phyloP scores from a whole-genome alignment of 2,329 filamentous ascomycete species.

The Penicillium expansum region DNA sequence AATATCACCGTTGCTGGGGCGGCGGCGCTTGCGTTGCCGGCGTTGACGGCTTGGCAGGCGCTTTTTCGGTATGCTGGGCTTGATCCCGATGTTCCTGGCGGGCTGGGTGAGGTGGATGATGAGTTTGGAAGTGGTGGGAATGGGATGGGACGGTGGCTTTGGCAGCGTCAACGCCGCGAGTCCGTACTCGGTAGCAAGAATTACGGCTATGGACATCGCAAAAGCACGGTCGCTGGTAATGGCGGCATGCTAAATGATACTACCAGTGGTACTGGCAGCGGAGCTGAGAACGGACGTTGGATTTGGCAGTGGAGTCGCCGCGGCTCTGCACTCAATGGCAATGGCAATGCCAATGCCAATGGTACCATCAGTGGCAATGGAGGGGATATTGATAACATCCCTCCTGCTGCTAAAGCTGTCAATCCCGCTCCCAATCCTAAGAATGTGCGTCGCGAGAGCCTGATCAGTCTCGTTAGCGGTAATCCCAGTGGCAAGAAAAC shows the following conservation, averaged over 20 bases:
- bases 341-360: not conserved
- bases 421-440: not conserved
- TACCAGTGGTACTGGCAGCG: slow-evolving; percentile 2
- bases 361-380: not conserved
- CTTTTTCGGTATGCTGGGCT: slow-evolving; percentile 39
- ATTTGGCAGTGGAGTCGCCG: slow-evolving; percentile 7
- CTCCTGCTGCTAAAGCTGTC: not conserved
- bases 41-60: slow-evolving; percentile 44
- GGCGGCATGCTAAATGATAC: not conserved
- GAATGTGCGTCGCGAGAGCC: slow-evolving; percentile 3
- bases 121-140: not conserved
- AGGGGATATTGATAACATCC: not conserved
- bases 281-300: slow-evolving; percentile 7
- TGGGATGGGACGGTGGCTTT: slow-evolving; percentile 5
- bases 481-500: slow-evolving; percentile 1
- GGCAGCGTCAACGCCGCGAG: slow-evolving; percentile 2
- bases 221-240: not conserved
- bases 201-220: slow-evolving; percentile 6
- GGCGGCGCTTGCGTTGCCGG: slow-evolving; percentile 39
- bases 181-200: slow-evolving; percentile 2
- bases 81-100: slow-evolving; percentile 21
- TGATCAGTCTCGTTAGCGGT: slow-evolving; percentile 4
- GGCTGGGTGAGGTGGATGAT: not conserved
- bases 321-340: not conserved
- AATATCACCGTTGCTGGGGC: slow-evolving; percentile 37